Conservation (phyloP, 495 filamentous ascomycete species). For the Trichoderma erinaceum region DNA sequence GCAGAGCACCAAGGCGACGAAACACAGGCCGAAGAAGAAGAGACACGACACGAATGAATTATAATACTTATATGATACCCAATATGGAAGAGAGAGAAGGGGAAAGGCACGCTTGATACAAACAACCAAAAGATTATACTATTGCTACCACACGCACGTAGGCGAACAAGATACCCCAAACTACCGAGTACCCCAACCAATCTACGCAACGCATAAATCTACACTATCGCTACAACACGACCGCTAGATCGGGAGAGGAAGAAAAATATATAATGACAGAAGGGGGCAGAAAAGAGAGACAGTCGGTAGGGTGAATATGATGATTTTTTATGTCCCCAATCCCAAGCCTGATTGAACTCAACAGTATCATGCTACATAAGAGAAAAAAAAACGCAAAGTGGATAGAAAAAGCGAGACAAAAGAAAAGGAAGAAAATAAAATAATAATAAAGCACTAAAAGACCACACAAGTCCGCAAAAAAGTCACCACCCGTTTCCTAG, state of each 20-base stretch:
- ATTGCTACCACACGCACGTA: slow-evolving; percentile 6
- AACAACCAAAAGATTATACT: not conserved
- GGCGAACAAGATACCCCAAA: not conserved
- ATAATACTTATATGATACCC: slow-evolving; percentile 8
- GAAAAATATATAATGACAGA: not conserved
- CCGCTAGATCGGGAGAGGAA: not conserved
- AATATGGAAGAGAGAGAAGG: not conserved
- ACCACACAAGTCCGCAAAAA: not conserved
- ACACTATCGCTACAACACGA: slow-evolving; percentile 16
- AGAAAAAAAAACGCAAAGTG: slow-evolving; percentile 19
- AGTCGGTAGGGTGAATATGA: slow-evolving; percentile 17
- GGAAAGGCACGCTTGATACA: not conserved
- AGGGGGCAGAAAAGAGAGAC: not conserved
- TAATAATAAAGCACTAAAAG: not conserved
- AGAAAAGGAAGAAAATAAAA: slow-evolving; percentile 20
- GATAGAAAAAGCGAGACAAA: slow-evolving; percentile 24
- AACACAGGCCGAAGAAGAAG: slow-evolving; percentile 22
- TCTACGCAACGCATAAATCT: slow-evolving; percentile 18
- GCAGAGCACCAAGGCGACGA: slow-evolving; percentile 28
- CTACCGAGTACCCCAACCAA: not conserved
- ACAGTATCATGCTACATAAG: slow-evolving; percentile 26
- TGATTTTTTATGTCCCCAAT: slow-evolving; percentile 31
- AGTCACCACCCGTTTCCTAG: not conserved
- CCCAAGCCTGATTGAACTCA: slow-evolving; percentile 25
- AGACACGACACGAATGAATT: slow-evolving; percentile 22